Conservation (phyloP, 495 filamentous ascomycete genomes). For the Umbilicaria muhlenbergii region DNA sequence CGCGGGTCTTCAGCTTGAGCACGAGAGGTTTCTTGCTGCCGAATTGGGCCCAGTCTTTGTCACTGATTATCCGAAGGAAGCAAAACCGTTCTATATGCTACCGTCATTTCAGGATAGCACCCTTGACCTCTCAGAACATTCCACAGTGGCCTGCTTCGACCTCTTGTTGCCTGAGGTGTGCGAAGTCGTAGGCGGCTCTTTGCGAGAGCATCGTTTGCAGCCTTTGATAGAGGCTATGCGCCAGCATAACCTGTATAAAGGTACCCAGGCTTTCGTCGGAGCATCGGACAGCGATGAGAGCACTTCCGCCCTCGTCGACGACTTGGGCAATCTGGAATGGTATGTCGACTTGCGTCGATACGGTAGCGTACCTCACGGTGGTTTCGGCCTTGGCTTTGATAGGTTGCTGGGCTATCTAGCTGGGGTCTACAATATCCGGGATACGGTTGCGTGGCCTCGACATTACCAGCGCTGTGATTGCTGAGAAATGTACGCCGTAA, state of each 20-base stretch:
- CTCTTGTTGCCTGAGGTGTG: slow-evolving; percentile 78
- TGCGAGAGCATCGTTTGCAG: slow-evolving; percentile 75
- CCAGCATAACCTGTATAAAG: slow-evolving; percentile 34
- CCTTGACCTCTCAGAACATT: slow-evolving; percentile 5
- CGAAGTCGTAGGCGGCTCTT: slow-evolving; percentile 82
- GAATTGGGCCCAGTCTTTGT: slow-evolving; percentile 78
- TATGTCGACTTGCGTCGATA: slow-evolving; percentile 89
- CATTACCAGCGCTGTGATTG: slow-evolving; percentile 88
- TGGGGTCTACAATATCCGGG: slow-evolving; percentile 70
- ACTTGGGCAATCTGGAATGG: slow-evolving; percentile 56
- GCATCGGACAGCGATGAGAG: neutral
- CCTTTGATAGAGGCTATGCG: slow-evolving; percentile 62
- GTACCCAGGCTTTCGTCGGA: neutral
- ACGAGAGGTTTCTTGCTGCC: slow-evolving; percentile 77
- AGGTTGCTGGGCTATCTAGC: slow-evolving; percentile 74
- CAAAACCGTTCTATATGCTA: slow-evolving; percentile 97
- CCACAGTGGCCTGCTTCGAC: slow-evolving; percentile 89
- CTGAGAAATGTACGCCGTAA: slow-evolving; percentile 23
- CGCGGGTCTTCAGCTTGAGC: slow-evolving; percentile 72
- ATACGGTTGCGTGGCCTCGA: slow-evolving; percentile 77
- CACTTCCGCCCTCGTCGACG: slow-evolving; percentile 6
- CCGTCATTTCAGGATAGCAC: slow-evolving; percentile 23
- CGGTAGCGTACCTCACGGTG: slow-evolving; percentile 90
- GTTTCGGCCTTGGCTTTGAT: slow-evolving; percentile 91
- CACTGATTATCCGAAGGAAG: slow-evolving; percentile 69